A percentile compares a stretch with the other conserved stretches of the same genome.
These are phyloP conservation scores for Globisporangium takayamanum DNA, from an alignment of 352 stramenopile genomes.

Conservation along the genomic window DNA sequence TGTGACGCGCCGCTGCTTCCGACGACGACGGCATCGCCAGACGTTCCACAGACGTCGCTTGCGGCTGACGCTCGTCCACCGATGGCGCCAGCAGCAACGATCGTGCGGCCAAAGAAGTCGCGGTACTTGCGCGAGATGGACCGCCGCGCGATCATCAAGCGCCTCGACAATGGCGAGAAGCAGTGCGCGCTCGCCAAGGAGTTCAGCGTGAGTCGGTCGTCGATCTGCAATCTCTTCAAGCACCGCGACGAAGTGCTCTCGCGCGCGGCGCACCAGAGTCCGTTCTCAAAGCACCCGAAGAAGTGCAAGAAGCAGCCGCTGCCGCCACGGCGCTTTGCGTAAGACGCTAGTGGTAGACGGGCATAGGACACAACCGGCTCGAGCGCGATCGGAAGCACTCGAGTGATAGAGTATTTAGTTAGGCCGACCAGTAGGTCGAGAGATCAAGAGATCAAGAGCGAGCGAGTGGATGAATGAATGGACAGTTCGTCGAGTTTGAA, in stretches of 20 bases:
- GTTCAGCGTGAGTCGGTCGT: conserved; percentile 58
- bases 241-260: conserved; percentile 45
- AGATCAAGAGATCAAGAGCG: too few relatives aligned
- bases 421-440: too few relatives aligned
- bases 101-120: conserved; percentile 29
- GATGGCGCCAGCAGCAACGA: conserved; percentile 1
- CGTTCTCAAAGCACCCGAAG: conserved; percentile 59
- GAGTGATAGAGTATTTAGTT: too few relatives aligned
- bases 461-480: too few relatives aligned
- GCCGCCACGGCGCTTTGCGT: conserved; percentile 1
- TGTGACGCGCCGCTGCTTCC: background rate
- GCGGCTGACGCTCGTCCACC: too few relatives aligned
- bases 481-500: too few relatives aligned
- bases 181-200: conserved; percentile 57
- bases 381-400: too few relatives aligned
- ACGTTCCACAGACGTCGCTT: too few relatives aligned
- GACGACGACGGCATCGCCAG: too few relatives aligned
- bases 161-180: conserved; percentile 54
- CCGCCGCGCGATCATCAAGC: conserved; percentile 47
- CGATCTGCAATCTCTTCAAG: conserved; percentile 70
- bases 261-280: conserved; percentile 33
- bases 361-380: background rate
- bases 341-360: background rate
- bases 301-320: conserved; percentile 12
- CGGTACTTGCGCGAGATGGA: conserved; percentile 67